Percentiles rank a stretch among this genome's conserved stretches.
These are phyloP conservation scores for Neurospora sp. DNA, from an alignment of 495 filamentous ascomycete genomes.

Conservation along the genomic window DNA sequence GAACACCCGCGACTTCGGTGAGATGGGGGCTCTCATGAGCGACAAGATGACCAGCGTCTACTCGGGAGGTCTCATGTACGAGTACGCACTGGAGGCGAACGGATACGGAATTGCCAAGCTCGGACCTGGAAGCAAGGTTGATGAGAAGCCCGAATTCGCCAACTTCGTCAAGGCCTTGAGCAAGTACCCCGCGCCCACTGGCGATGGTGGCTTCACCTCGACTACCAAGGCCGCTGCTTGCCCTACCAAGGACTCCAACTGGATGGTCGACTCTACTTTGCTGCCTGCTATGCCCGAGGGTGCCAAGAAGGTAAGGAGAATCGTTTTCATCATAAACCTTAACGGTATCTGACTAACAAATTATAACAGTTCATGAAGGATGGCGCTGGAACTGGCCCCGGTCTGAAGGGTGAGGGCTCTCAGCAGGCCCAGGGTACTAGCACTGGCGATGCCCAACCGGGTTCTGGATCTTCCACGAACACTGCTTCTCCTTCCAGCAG, in stretches of 20 bases:
- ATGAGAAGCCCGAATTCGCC: conserved; percentile 48
- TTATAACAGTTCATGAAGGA: conserved; percentile 46
- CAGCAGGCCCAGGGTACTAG: conserved; percentile 55
- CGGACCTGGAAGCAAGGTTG: conserved; percentile 34
- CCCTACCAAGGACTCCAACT: conserved; percentile 56
- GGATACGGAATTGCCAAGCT: conserved; percentile 71
- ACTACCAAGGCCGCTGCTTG: conserved; percentile 56
- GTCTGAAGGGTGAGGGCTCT: conserved; percentile 62
- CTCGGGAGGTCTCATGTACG: conserved; percentile 93
- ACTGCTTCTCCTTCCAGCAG: conserved; percentile 22
- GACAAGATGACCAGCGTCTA: conserved; percentile 81
- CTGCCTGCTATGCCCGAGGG: conserved; percentile 68
- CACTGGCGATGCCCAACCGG: conserved; percentile 51
- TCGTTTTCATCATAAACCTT: too few species aligned
- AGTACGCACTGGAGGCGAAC: conserved; percentile 75
- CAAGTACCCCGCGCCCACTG: conserved; percentile 53
- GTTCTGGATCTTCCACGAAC: conserved; percentile 45
- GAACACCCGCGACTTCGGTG: conserved; percentile 69
- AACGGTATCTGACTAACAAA: too few species aligned
- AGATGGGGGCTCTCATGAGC: conserved; percentile 72
- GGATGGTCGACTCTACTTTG: conserved; percentile 55
- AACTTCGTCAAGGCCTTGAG: conserved; percentile 56
- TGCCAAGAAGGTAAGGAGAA: conserved; percentile 33
- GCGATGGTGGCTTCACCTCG: conserved; percentile 67
- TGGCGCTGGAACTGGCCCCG: conserved; percentile 63